Base-by-base conservation (phyloP, 345 rosid genomes). In the Eucalyptus urophylla region DNA sequence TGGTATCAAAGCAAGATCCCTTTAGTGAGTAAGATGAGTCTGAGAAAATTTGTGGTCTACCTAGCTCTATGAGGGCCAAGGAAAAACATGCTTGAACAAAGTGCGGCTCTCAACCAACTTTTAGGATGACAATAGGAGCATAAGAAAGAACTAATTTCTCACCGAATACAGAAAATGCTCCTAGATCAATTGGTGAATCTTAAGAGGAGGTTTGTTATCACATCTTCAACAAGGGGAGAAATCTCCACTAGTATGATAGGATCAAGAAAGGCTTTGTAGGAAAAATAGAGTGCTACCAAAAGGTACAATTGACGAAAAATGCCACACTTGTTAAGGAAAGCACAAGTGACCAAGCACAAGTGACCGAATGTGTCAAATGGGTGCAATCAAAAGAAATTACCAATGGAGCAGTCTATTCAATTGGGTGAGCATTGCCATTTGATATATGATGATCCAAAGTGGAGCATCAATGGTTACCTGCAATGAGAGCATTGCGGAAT, bases 361-460 rank as follows among this genome's bases (percentile, higher is more conserved):
- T 56, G 62, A 24, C 6, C 1, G 1, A 56, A 56, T 8, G 62
- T 56, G 62, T 24, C 62, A 22, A 56, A 56, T 2, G 6, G 13
- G 1, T 56, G 27, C 62, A 10, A 56, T 56, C 62, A 24, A 56
- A 56, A 56, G 62, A 56, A 56, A 10, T 5, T 56, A 24, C 62
- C 27, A 22, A 56, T 56, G 29, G 62, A 56, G 62, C 0, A 5
- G 13, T 10, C 29, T 56, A 0, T 22, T 56, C 0, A 8, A 3
- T 56, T 56, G 62, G 62, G 27, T 24, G 27, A 22, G 12, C 29
- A 56, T 56, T 56, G 62, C 29, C 62, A 56, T 24, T 9, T 24
- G 13, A 9, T 56, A 24, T 9, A 56, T 56, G 62, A 24, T 24
- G 12, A 56, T 56, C 62, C 62, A 56, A 56, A 56, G 1, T 56